Conservation (phyloP, 768 basidiomycete genomes). For the Sporobolomyces roseus region DNA sequence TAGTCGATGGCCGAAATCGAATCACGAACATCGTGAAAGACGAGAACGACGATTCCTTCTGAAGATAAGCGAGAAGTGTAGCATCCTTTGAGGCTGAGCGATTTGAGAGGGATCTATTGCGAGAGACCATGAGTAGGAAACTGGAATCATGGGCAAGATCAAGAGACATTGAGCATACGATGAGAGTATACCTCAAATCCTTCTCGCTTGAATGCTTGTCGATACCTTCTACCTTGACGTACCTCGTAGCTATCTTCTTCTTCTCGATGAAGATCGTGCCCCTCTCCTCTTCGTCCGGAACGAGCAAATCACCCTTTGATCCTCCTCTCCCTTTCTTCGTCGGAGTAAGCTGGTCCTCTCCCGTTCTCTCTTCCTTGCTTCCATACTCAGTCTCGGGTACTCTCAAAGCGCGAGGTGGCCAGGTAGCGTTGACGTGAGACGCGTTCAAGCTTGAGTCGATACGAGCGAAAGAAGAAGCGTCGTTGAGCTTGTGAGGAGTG, state of each 20-base stretch:
- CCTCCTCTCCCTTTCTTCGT: neutral
- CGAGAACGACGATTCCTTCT: constrained; percentile 27
- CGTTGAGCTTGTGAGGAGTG: neutral
- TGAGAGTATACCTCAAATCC: constrained; percentile 9
- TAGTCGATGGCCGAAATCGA: neutral
- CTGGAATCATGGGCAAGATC: neutral
- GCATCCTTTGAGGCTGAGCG: constrained; percentile 15
- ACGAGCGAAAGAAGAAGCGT: neutral
- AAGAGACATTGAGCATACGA: neutral
- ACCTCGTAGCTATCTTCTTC: constrained; percentile 19
- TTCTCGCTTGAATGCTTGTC: neutral
- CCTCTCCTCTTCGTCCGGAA: neutral
- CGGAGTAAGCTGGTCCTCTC: too few relatives aligned
- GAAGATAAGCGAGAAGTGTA: neutral
- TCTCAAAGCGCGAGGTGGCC: too few relatives aligned
- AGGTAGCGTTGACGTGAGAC: neutral
- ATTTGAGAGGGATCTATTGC: neutral
- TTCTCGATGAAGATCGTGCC: too few relatives aligned
- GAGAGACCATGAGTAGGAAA: neutral
- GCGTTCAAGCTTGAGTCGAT: neutral
- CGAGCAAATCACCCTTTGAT: neutral
- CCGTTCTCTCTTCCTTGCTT: too few relatives aligned
- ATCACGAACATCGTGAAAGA: constrained; percentile 38
- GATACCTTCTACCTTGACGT: constrained; percentile 27
- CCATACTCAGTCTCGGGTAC: neutral